Evolutionary conservation across 352 stramenopile species (phyloP), one percentile per base, ranked within the genome.

Genomic region (Peronospora farinosa): DNA sequence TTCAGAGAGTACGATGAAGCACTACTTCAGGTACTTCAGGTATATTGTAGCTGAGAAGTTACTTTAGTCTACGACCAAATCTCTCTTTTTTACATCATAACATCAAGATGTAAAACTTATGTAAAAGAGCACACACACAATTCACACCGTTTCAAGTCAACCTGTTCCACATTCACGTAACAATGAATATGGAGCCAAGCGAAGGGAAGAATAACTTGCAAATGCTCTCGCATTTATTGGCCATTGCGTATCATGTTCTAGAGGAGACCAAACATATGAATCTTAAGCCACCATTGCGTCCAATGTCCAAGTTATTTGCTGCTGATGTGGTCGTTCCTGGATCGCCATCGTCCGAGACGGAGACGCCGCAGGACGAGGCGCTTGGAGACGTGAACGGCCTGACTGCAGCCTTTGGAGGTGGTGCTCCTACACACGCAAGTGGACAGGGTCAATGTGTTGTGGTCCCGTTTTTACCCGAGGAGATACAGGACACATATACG

Each of bases 401-500:
- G 17, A 53, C 66, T 10, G 51, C 63, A n/a, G 66, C 61, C 16
- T 65, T 65, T 8, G 40, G 47, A 1, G 57, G 71, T 21, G 57
- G 71, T 21, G 27, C 43, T 0, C 68, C 80, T 40, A n/a, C 46
- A 3, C 62, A 81, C 19, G 13, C 39, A 17, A 38, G 43, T 17
- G 54, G 38, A 12, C 47, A 64, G 3, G 43, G 52, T 17, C 66
- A 88, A 49, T 52, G 63, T 15, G 55, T 70, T 2, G 74, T 87
- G 49, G 84, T 85, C 28, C 74, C 78, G 25, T 88, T 82, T 58
- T 67, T 69, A n/a, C 74, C 69, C 12, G 82, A 92, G 49, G 82
- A 92, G 63, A 87, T 91, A 37, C 80, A 89, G 62, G 82, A 92
- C 54, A 88, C 82, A 52, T 92, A 84, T 59, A 88, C 82, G 49